Percentiles rank a stretch among this genome's conserved stretches.
Conservation (phyloP, 164 flowering plant genomes). For the Tetrastigma voinierianum region DNA sequence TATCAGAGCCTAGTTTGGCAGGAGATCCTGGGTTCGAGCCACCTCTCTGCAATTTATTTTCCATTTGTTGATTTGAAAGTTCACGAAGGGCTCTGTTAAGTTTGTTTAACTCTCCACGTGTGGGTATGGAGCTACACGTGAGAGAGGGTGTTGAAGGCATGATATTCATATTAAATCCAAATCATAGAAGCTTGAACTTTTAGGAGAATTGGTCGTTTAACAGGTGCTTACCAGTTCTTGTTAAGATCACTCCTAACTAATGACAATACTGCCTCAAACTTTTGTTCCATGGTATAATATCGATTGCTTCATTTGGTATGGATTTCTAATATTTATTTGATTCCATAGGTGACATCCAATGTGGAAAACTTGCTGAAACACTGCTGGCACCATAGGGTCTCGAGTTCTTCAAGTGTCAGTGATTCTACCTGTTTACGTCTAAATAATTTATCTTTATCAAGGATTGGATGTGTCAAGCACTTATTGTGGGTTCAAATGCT, state of each 20-base stretch:
- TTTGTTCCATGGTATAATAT: not conserved
- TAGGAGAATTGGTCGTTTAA: too few species aligned
- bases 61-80: too few species aligned
- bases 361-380: slow-evolving; percentile 48
- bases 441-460: slow-evolving; percentile 63
- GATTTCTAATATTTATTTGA: not conserved
- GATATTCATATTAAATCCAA: too few species aligned
- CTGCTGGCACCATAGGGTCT: slow-evolving; percentile 39
- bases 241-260: not conserved
- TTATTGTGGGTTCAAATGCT: slow-evolving; percentile 87
- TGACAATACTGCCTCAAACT: not conserved
- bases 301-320: not conserved
- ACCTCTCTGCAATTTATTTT: too few species aligned
- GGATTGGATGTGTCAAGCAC: slow-evolving; percentile 61
- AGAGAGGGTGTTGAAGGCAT: too few species aligned
- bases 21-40: too few species aligned
- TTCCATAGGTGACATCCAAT: slow-evolving; percentile 58
- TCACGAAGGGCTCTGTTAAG: too few species aligned
- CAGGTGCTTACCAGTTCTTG: too few species aligned
- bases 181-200: too few species aligned
- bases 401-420: slow-evolving; percentile 13
- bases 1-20: too few species aligned
- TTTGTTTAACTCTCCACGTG: too few species aligned
- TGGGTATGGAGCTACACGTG: too few species aligned
- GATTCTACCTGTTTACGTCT: slow-evolving; percentile 47